Conservation (phyloP, 805 yeast genomes). For the Zygotorulaspora sp. region DNA sequence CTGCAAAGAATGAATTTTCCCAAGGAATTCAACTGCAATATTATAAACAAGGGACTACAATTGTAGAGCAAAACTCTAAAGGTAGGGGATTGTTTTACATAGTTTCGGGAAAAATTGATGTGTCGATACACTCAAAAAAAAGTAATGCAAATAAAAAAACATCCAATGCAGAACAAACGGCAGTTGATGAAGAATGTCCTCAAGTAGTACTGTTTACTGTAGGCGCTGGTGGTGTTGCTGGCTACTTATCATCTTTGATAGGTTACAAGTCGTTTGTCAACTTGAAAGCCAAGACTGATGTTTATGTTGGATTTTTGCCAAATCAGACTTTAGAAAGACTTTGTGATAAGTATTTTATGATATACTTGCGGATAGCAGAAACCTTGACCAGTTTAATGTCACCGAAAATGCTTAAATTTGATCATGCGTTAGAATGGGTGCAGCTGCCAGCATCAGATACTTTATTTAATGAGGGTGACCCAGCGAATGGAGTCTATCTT, state of each 20-base stretch:
- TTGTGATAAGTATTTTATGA: constrained; percentile 69
- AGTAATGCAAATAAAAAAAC: constrained; percentile 1
- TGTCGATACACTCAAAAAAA: constrained; percentile 31
- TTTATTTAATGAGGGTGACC: constrained; percentile 74
- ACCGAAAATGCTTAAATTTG: constrained; percentile 64
- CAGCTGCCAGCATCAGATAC: constrained; percentile 83
- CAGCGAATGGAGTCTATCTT: constrained; percentile 86
- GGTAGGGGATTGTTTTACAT: constrained; percentile 77
- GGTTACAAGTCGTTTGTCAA: constrained; percentile 76
- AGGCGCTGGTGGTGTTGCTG: constrained; percentile 77
- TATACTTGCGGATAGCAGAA: constrained; percentile 74
- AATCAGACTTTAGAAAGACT: constrained; percentile 57
- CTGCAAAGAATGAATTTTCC: constrained; percentile 55
- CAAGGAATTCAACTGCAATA: constrained; percentile 53
- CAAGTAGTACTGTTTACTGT: constrained; percentile 49
- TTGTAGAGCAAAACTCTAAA: constrained; percentile 61
- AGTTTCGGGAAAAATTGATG: constrained; percentile 71
- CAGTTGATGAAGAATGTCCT: constrained; percentile 9
- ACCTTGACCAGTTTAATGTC: constrained; percentile 64
- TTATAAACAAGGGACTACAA: constrained; percentile 47
- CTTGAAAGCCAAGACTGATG: constrained; percentile 55
- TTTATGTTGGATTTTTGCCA: constrained; percentile 69
- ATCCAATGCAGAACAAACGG: constrained; percentile 7
- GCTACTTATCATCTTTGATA: constrained; percentile 74
- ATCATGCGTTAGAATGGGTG: constrained; percentile 93